Conservation (phyloP, 306 rosid genomes). For the Canavalia ensiformis region DNA sequence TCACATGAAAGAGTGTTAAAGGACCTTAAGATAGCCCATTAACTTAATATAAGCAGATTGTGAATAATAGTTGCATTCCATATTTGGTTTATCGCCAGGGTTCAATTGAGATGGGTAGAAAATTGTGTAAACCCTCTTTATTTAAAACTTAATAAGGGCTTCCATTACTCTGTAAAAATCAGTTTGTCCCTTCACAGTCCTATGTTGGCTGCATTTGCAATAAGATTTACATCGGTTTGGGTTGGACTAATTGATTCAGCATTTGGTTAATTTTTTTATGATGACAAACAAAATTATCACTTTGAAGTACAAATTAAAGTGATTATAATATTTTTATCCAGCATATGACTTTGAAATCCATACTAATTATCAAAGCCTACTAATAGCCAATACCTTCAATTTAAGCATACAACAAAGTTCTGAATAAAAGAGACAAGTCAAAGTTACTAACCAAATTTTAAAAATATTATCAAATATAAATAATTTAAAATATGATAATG, state of each 20-base stretch:
- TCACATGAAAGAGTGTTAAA: constrained; percentile 1
- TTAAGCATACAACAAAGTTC: not conserved
- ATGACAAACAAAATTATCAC: not conserved
- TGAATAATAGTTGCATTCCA: constrained; percentile 19
- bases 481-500: not conserved
- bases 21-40: constrained; percentile 21
- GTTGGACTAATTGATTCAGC: not conserved
- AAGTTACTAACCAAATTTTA: not conserved
- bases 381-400: not conserved
- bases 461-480: not conserved
- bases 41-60: not conserved
- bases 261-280: not conserved
- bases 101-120: constrained; percentile 16
- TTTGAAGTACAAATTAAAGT: not conserved
- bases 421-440: not conserved
- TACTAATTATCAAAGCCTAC: not conserved
- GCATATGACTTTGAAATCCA: not conserved
- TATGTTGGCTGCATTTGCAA: not conserved
- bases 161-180: not conserved
- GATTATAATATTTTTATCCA: not conserved
- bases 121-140: not conserved
- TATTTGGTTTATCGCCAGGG: constrained; percentile 18
- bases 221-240: not conserved
- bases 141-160: not conserved
- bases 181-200: not conserved